Evolutionary conservation across 1,284 basidiomycete species (phyloP), one percentile per base, ranked within the genome.

Genomic region (Apiotrichum mycotoxinovorans): DNA sequence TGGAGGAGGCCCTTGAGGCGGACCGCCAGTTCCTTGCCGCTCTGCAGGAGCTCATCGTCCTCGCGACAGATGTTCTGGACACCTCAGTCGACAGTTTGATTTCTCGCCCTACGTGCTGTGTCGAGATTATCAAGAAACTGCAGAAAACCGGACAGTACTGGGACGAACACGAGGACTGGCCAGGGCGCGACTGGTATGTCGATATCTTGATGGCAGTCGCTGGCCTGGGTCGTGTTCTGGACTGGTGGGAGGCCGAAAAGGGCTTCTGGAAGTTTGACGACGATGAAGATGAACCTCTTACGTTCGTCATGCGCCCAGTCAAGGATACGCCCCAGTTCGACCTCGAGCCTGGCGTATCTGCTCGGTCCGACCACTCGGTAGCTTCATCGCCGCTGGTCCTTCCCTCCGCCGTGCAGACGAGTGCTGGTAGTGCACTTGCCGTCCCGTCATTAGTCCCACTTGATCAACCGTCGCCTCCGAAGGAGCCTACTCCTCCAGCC

Each of bases 191-290:
- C 57, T 99, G 96, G 96, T 98, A 98, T 76, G 94, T 98, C 57
- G 92, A 95, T 73, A 87, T 96, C 25, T 82, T 97, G 10, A 86
- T 98, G 52, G 94, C 96, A n/a, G 88, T 98, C 49, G 96, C 96
- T 42, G 91, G 89, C 66, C 85, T 99, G 58, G 91, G 88, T 73
- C 88, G 96, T 56, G 95, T 98, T 27, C 87, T 98, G 58, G 96
- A 98, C 71, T 99, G 96, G 96, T 99, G 95, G 95, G 92, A 97
- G 74, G 95, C 95, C n/a, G 96, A 98, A 79, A 95, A 95, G 71
- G 91, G 94, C 62, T 98, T 98, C 77, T 99, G 96, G 96, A 97
- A 97, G 70, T 98, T 98, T 71, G 90, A 93, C 51, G 77, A 77
- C 52, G 89, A 92, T 53, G 78, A 77, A 48, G 78, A 82, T 58